Conservation (phyloP, 2,329 filamentous ascomycete genomes). For the Aureobasidium lini region DNA sequence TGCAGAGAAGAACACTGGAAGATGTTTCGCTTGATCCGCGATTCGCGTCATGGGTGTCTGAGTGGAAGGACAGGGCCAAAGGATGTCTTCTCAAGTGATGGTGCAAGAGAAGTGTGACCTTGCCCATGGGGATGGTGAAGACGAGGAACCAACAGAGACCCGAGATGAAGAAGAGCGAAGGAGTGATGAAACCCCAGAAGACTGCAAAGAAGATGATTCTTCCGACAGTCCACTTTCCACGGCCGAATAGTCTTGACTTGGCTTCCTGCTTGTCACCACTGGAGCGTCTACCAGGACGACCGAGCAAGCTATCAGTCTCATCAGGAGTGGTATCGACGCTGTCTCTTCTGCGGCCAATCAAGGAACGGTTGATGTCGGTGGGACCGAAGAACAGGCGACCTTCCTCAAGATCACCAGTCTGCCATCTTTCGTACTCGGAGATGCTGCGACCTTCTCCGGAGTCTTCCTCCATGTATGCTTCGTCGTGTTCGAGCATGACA, state of each 20-base stretch:
- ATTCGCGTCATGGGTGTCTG: constrained; percentile 61
- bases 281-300: constrained; percentile 48
- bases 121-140: constrained; percentile 98
- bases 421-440: constrained; percentile 98
- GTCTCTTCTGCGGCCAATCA: constrained; percentile 77
- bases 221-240: constrained; percentile 91
- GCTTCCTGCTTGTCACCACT: constrained; percentile 25
- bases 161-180: constrained; percentile 77
- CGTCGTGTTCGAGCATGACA: constrained; percentile 86
- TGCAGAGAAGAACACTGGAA: constrained; percentile 86
- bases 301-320: constrained; percentile 85
- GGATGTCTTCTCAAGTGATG: constrained; percentile 90
- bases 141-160: constrained; percentile 91
- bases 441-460: constrained; percentile 94
- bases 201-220: constrained; percentile 92
- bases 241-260: constrained; percentile 86
- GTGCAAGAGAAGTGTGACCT: constrained; percentile 81
- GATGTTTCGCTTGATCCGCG: constrained; percentile 42
- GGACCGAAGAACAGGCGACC: constrained; percentile 94
- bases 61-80: constrained; percentile 85
- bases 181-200: constrained; percentile 89
- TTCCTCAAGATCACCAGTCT: constrained; percentile 92
- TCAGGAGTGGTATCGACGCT: constrained; percentile 75
- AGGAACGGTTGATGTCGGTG: constrained; percentile 57
- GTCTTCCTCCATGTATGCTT: constrained; percentile 89